Evolutionary conservation across 2,329 filamentous ascomycete species (phyloP), one percentile per base, ranked within the genome.

Genomic region (Colletotrichum kahawae): DNA sequence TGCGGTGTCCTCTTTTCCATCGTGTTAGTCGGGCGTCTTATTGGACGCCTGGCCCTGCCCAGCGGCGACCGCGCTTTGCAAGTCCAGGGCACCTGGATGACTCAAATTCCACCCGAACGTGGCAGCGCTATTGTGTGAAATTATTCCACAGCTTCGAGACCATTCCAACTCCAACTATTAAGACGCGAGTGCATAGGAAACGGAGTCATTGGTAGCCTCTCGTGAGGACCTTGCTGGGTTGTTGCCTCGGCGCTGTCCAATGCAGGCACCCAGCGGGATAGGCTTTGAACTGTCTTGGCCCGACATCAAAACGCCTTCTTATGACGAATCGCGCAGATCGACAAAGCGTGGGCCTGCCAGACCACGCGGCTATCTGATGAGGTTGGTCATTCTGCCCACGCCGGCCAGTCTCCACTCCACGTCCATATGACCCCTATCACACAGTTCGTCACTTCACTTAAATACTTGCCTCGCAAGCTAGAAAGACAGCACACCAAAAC

Each of bases 11-110:
- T 68, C 21, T 29, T 68, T 27, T 73, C 27, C 70, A 64, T 71
- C 62, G 63, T n/a, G n/a, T 48, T 57, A 48, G 34, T 70, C 38
- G 48, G 24, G 21, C 48, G 31, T 21, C 69, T 64, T 34, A 73
- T 73, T 75, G 73, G 73, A 57, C 70, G 48, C 69, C 48, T 54
- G 29, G 36, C 69, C 54, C 56, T 62, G 36, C 14, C 56, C 43
- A 63, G 57, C 70, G 43, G 62, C 21, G 29, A 56, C 56, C 71
- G 60, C 67, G 67, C 48, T 51, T 70, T 65, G 67, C 43, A 16
- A 65, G 27, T 34, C 59, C 38, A 51, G 56, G 48, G 63, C 54
- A 71, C 69, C 38, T 64, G 64, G 57, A 68, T 68, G 69, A 73
- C 57, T 75, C 73, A 38, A 67, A 38, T 29, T 4, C 29, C 57